Evolutionary conservation across 495 filamentous ascomycete species (phyloP).

Genomic region (Daldinia vernicosa): DNA sequence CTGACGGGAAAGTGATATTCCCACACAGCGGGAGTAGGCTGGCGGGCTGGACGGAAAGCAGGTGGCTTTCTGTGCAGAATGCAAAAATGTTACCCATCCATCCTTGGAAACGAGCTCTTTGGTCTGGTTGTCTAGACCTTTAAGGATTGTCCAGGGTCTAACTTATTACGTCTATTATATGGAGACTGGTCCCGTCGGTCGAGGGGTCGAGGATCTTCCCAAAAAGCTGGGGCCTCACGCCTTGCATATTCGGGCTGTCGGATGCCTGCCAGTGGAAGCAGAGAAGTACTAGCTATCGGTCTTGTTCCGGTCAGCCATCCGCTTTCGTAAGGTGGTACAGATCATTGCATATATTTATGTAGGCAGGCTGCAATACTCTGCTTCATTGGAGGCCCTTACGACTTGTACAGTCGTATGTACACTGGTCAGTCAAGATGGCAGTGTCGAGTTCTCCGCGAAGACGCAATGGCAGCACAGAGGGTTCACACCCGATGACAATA

Average conservation of each 20-base stretch:
- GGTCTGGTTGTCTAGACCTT: slow-evolving; percentile 13
- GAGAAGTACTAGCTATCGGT: slow-evolving; percentile 4
- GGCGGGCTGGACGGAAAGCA: slow-evolving; percentile 13
- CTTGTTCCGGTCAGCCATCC: slow-evolving; percentile 24
- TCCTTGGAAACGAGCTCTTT: slow-evolving; percentile 14
- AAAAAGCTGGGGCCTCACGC: slow-evolving; percentile 23
- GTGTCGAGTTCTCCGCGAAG: neutral
- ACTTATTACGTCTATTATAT: neutral
- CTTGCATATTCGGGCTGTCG: slow-evolving; percentile 30
- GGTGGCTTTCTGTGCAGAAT: slow-evolving; percentile 28
- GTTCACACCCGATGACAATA: slow-evolving; percentile 4
- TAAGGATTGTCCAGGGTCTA: slow-evolving; percentile 10
- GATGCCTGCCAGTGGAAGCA: neutral
- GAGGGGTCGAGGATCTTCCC: slow-evolving; percentile 21
- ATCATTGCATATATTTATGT: slow-evolving; percentile 27
- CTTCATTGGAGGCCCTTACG: neutral
- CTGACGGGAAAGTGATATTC: slow-evolving; percentile 21
- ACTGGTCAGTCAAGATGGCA: slow-evolving; percentile 7
- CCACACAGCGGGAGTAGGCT: slow-evolving; percentile 3
- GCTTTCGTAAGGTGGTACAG: slow-evolving; percentile 37
- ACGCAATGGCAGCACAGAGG: neutral
- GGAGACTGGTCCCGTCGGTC: slow-evolving; percentile 23
- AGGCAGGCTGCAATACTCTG: slow-evolving; percentile 11
- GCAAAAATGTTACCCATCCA: slow-evolving; percentile 20
- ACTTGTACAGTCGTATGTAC: neutral